These are phyloP conservation scores for Ustilago hordei DNA, from an alignment of 1,284 basidiomycete genomes.

Conservation along the genomic window DNA sequence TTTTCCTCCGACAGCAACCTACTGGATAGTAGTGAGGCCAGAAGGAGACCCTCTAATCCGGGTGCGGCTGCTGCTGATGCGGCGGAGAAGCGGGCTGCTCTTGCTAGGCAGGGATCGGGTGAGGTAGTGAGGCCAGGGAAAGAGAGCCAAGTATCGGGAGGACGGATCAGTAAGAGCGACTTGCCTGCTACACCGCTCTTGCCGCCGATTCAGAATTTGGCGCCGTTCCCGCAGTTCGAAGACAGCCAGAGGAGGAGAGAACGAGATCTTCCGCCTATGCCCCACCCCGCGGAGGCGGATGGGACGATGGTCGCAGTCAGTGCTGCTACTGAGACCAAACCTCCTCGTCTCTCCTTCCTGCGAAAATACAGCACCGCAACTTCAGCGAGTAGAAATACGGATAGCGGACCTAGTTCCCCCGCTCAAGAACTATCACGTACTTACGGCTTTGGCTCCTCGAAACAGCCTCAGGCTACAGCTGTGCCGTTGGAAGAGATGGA, in stretches of 20 bases:
- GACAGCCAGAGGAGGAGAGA: conserved; percentile 18
- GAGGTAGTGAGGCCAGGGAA: conserved; percentile 23
- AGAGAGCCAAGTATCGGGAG: conserved; percentile 30
- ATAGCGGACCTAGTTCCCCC: conserved; percentile 28
- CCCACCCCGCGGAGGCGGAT: conserved; percentile 16
- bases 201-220: conserved; percentile 55
- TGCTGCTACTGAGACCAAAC: conserved; percentile 23
- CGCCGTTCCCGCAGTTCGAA: conserved; percentile 43
- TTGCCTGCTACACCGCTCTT: conserved; percentile 37
- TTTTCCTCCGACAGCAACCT: conserved; percentile 14
- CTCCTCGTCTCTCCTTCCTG: conserved; percentile 43
- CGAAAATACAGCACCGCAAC: conserved; percentile 45
- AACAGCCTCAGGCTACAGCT: conserved; percentile 13
- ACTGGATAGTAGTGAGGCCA: background rate
- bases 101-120: conserved; percentile 18
- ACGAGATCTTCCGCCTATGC: conserved; percentile 49
- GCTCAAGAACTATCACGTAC: conserved; percentile 3
- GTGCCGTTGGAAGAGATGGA: conserved; percentile 33
- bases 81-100: conserved; percentile 44
- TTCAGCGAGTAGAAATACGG: conserved; percentile 23
- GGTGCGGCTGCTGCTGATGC: conserved; percentile 49
- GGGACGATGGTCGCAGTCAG: conserved; percentile 32
- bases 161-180: conserved; percentile 31
- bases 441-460: conserved; percentile 9
- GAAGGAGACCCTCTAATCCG: conserved; percentile 37